phyloP scores from a whole-genome alignment of 768 basidiomycete species.

The Hortiboletus campestris region DNA sequence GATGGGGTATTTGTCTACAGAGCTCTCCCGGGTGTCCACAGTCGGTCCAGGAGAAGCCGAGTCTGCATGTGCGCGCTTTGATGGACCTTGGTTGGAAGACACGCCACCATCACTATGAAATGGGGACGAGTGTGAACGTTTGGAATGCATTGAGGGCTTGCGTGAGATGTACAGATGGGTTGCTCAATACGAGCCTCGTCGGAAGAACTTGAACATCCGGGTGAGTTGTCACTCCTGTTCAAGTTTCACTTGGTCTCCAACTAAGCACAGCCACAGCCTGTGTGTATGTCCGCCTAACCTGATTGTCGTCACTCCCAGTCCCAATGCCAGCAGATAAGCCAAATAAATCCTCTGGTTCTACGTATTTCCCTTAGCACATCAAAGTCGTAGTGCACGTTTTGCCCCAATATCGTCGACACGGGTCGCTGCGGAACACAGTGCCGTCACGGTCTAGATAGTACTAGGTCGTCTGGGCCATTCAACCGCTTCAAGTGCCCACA shows the following conservation, averaged over 20 bases:
- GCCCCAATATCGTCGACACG: neutral
- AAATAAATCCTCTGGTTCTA: neutral
- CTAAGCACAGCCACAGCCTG: conserved; percentile 6
- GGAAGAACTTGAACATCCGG: too few relatives aligned
- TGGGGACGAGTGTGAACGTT: conserved; percentile 9
- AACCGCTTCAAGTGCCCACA: neutral
- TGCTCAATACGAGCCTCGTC: neutral
- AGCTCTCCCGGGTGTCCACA: conserved; percentile 1
- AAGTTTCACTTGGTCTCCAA: too few relatives aligned
- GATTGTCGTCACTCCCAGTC: neutral
- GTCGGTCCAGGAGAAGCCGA: conserved; percentile 3
- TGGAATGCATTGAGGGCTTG: conserved; percentile 9
- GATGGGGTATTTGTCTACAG: conserved; percentile 9
- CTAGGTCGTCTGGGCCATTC: neutral
- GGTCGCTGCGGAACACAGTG: neutral
- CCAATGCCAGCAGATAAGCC: neutral
- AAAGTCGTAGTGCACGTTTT: neutral
- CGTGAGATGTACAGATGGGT: neutral
- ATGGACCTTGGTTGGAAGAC: conserved; percentile 2
- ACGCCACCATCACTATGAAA: neutral
- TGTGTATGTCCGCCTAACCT: too few relatives aligned
- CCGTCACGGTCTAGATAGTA: neutral
- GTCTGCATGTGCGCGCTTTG: conserved; percentile 8
- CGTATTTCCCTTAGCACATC: neutral
- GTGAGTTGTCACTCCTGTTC: too few relatives aligned